Evolutionary conservation across 2,329 filamentous ascomycete species (phyloP).

Genomic region (Tolypocladium sp.): DNA sequence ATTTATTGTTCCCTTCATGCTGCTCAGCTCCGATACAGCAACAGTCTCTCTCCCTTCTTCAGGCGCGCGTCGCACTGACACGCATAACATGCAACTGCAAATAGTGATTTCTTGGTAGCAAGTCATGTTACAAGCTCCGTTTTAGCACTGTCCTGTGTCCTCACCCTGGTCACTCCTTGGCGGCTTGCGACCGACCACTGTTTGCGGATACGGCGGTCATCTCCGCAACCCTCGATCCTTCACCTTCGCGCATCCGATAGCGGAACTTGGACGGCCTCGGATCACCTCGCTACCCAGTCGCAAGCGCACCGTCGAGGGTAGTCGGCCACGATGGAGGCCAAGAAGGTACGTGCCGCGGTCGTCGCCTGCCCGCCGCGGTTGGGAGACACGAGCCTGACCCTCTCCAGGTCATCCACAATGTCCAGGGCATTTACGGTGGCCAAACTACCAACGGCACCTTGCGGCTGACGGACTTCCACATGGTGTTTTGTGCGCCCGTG

Average conservation of each 20-base stretch:
- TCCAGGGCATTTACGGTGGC: conserved; percentile 51
- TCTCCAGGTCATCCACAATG: conserved; percentile 42
- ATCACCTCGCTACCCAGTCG: neutral
- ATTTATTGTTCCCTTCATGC: neutral
- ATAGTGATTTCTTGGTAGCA: neutral
- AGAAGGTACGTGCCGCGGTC: conserved; percentile 23
- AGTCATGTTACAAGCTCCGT: neutral
- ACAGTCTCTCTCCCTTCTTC: neutral
- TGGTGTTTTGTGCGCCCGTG: conserved; percentile 39
- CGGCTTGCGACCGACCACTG: neutral
- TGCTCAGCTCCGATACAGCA: neutral
- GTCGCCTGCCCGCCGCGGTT: neutral
- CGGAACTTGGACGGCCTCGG: neutral
- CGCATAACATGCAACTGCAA: neutral
- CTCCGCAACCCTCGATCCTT: neutral
- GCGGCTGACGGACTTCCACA: conserved; percentile 54
- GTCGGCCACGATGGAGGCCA: conserved; percentile 26
- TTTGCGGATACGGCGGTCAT: neutral
- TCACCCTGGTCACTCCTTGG: neutral
- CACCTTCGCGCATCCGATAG: neutral
- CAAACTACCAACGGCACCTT: conserved; percentile 47
- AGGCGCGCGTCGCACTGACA: neutral
- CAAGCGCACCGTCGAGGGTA: neutral
- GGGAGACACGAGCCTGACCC: conserved; percentile 1
- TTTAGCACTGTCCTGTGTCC: neutral